A percentile compares a stretch with the other conserved stretches of the same genome.
Evolutionary conservation across 1,284 basidiomycete species (phyloP).

Genomic region (Cryptococcus maquisensis): DNA sequence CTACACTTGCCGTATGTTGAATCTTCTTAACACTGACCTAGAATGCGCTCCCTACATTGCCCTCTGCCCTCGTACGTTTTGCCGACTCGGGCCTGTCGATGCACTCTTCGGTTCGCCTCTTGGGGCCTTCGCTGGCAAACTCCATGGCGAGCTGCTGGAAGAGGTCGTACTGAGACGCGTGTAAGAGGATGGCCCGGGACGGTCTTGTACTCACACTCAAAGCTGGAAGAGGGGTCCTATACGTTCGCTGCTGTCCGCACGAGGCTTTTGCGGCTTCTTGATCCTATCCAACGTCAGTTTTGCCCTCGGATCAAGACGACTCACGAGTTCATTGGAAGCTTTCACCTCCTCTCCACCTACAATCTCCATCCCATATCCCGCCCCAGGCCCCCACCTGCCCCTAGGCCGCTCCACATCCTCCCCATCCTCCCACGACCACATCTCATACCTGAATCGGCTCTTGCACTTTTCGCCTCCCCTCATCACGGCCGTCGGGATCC

Average conservation of each 20-base stretch:
- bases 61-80: background rate
- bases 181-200: background rate
- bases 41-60: background rate
- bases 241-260: background rate
- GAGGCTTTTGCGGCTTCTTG: background rate
- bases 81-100: background rate
- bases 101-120: background rate
- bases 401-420: background rate
- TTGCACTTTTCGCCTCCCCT: background rate
- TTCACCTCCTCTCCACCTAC: background rate
- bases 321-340: background rate
- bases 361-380: background rate
- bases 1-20: background rate
- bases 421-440: slow-evolving; percentile 1
- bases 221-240: background rate
- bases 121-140: background rate
- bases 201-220: background rate
- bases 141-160: background rate
- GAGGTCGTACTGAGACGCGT: background rate
- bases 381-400: background rate
- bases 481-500: background rate
- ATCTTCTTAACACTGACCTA: background rate
- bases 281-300: background rate
- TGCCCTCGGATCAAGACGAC: background rate
- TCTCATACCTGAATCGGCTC: slow-evolving; percentile 1